Conservation (phyloP, 495 filamentous ascomycete species). For the Daldinia decipiens region DNA sequence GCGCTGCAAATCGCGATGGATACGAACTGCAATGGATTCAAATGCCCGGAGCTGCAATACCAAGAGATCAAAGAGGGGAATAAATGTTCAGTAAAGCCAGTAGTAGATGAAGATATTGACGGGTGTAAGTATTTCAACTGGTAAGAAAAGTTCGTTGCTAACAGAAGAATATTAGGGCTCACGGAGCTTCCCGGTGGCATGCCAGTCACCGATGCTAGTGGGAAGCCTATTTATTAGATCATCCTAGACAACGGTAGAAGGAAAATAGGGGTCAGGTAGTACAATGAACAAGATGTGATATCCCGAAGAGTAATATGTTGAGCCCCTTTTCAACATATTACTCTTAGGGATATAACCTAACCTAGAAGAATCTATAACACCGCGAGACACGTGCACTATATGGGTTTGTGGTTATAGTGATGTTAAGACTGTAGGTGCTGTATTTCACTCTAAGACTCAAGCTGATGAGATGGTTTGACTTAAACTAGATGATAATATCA, state of each 20-base stretch:
- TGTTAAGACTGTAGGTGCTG: too few relatives aligned
- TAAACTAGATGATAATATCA: background rate
- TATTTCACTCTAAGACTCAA: background rate
- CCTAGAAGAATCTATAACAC: background rate
- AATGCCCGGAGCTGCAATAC: constrained; percentile 33
- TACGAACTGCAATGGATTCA: constrained; percentile 39
- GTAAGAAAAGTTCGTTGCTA: background rate
- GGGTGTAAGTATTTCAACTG: constrained; percentile 44
- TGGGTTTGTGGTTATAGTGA: background rate
- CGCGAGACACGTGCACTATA: background rate
- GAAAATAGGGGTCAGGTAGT: background rate
- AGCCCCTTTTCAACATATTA: background rate
- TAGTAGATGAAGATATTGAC: constrained; percentile 47
- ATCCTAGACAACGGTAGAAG: background rate
- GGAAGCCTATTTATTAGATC: constrained; percentile 22
- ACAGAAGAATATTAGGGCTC: constrained; percentile 31
- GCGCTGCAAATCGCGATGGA: constrained; percentile 46
- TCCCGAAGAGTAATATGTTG: background rate
- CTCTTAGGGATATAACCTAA: too few relatives aligned
- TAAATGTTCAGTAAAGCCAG: constrained; percentile 42
- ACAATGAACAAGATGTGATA: background rate
- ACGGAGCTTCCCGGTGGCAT: constrained; percentile 42
- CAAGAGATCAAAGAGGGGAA: constrained; percentile 48
- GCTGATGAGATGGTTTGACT: too few relatives aligned
- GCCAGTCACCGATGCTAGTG: constrained; percentile 39